Percentiles rank a stretch among this genome's conserved stretches.
Conservation (phyloP, 108 stramenopile genomes). For the Nannochloropsis salina region DNA sequence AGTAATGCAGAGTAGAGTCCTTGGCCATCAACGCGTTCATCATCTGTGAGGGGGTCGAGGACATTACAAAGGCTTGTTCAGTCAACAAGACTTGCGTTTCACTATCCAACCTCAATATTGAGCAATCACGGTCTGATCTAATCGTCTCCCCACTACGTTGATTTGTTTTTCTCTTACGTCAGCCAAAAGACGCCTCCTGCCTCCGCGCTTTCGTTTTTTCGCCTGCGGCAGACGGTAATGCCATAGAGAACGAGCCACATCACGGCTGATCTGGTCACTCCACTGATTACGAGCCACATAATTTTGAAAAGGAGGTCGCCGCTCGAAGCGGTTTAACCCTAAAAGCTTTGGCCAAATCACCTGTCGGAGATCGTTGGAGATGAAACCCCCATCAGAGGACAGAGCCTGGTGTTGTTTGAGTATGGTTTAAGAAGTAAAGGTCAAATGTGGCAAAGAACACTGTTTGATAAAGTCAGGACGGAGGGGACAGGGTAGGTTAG, state of each 20-base stretch:
- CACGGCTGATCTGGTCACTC: constrained; percentile 17
- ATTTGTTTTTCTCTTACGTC: too few species aligned
- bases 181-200: background rate
- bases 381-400: background rate
- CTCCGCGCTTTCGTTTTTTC: constrained; percentile 2
- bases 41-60: background rate
- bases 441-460: too few species aligned
- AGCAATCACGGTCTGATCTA: too few species aligned
- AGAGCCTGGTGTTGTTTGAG: background rate
- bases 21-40: background rate
- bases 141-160: too few species aligned
- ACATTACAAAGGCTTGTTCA: too few species aligned
- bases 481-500: background rate
- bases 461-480: background rate
- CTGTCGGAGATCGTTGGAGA: background rate
- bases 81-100: too few species aligned
- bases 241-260: background rate
- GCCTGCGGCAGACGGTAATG: background rate
- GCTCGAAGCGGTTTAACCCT: background rate
- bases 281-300: background rate
- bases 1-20: background rate
- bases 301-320: background rate
- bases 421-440: too few species aligned
- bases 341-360: constrained; percentile 15
- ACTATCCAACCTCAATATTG: too few species aligned